Evolutionary conservation across 2,329 filamentous ascomycete genomes (phyloP).

Genomic region (Triangularia verruculosa): DNA sequence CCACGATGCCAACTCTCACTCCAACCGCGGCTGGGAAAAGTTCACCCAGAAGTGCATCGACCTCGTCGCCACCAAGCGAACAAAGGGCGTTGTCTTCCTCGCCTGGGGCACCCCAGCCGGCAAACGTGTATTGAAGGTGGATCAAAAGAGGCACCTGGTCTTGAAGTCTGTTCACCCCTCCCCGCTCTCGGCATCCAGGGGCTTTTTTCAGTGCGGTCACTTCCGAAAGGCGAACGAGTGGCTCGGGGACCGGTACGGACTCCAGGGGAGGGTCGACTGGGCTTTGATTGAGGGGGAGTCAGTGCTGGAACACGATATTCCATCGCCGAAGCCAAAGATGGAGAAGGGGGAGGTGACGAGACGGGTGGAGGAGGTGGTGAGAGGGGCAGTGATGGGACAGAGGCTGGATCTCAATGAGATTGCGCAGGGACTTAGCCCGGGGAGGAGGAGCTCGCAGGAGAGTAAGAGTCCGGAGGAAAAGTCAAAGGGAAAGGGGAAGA

Average conservation of each 20-base stretch:
- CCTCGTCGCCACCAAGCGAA: slow-evolving; percentile 72
- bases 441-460: background rate
- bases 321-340: slow-evolving; percentile 15
- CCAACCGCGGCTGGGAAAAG: slow-evolving; percentile 84
- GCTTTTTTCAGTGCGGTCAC: slow-evolving; percentile 81
- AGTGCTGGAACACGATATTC: slow-evolving; percentile 18
- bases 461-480: slow-evolving; percentile 8
- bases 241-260: slow-evolving; percentile 74
- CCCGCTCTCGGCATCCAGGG: slow-evolving; percentile 78
- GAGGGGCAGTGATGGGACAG: slow-evolving; percentile 27
- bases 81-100: slow-evolving; percentile 84
- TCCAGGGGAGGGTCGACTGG: slow-evolving; percentile 84
- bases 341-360: slow-evolving; percentile 19
- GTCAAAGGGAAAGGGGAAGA: slow-evolving; percentile 29
- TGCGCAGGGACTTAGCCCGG: background rate
- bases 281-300: slow-evolving; percentile 44
- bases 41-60: slow-evolving; percentile 94
- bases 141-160: slow-evolving; percentile 72
- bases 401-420: slow-evolving; percentile 10
- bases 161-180: slow-evolving; percentile 88
- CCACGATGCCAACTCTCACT: slow-evolving; percentile 82
- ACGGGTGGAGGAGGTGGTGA: slow-evolving; percentile 26
- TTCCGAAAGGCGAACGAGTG: slow-evolving; percentile 83
- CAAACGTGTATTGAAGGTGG: slow-evolving; percentile 72
- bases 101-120: slow-evolving; percentile 89